These are phyloP conservation scores for Penicillium atrosanguineum DNA, from an alignment of 495 filamentous ascomycete genomes.

Conservation along the genomic window DNA sequence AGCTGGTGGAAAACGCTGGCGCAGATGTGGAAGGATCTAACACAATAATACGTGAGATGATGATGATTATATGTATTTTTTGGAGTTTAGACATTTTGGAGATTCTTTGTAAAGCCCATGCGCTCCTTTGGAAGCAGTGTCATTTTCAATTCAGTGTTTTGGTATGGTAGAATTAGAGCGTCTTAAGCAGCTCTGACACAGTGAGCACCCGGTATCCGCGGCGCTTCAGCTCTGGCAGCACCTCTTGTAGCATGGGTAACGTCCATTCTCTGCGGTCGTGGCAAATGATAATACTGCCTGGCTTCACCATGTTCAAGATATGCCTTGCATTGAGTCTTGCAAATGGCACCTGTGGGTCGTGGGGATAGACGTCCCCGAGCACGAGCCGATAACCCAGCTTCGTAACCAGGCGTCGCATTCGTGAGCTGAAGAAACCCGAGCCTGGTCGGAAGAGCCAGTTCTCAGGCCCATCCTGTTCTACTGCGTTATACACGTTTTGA, in stretches of 20 bases:
- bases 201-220: constrained; percentile 68
- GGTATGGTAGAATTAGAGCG: neutral
- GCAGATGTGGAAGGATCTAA: constrained; percentile 23
- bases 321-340: constrained; percentile 71
- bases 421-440: constrained; percentile 70
- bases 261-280: constrained; percentile 83
- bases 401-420: constrained; percentile 57
- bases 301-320: constrained; percentile 71
- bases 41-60: constrained; percentile 9
- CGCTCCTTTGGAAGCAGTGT: neutral
- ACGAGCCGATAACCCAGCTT: constrained; percentile 63
- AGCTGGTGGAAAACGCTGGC: constrained; percentile 26
- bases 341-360: constrained; percentile 74
- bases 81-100: neutral
- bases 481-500: constrained; percentile 49
- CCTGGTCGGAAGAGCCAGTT: constrained; percentile 74
- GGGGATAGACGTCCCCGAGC: constrained; percentile 79
- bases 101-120: neutral
- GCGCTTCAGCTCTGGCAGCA: constrained; percentile 65
- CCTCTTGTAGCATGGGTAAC: constrained; percentile 65
- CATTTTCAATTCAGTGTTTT: neutral
- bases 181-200: constrained; percentile 59
- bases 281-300: constrained; percentile 76
- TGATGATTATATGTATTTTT: neutral
- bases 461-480: constrained; percentile 28